These are phyloP conservation scores for Turnera subulata DNA, from an alignment of 345 rosid species.

Conservation along the genomic window DNA sequence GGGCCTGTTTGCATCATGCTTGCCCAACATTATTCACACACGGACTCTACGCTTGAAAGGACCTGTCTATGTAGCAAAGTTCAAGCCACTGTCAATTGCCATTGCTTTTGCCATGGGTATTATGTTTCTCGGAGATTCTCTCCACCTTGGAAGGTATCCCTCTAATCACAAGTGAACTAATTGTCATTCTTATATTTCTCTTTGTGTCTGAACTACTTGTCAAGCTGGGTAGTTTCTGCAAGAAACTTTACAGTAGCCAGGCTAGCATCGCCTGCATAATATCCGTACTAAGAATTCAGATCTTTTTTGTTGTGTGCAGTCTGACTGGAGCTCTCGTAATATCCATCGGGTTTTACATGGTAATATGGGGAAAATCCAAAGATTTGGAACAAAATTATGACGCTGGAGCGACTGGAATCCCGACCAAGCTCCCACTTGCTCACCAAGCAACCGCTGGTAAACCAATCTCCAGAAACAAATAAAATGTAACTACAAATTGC, in stretches of 20 bases:
- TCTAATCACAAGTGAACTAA: too few relatives aligned
- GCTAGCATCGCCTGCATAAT: background rate
- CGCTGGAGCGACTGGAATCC: constrained; percentile 67
- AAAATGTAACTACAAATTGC: too few relatives aligned
- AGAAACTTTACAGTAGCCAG: background rate
- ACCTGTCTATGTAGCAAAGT: constrained; percentile 30
- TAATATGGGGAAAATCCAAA: constrained; percentile 88
- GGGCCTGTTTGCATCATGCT: constrained; percentile 16
- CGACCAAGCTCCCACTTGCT: constrained; percentile 71
- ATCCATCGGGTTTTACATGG: constrained; percentile 71
- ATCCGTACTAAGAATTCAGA: background rate
- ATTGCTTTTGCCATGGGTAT: constrained; percentile 28
- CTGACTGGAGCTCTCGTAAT: constrained; percentile 66
- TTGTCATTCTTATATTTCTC: too few relatives aligned
- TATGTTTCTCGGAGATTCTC: constrained; percentile 25
- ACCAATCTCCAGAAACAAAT: too few relatives aligned
- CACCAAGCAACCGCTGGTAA: too few relatives aligned
- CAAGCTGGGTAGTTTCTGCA: too few relatives aligned
- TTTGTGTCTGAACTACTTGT: too few relatives aligned
- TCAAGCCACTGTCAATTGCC: constrained; percentile 32
- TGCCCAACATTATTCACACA: constrained; percentile 17
- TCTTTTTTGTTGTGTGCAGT: constrained; percentile 29
- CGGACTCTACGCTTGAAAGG: constrained; percentile 23
- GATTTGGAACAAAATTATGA: constrained; percentile 58
- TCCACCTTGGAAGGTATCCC: constrained; percentile 30